Conservation (phyloP, 2,329 filamentous ascomycete genomes). For the Aspergillus awamori region DNA sequence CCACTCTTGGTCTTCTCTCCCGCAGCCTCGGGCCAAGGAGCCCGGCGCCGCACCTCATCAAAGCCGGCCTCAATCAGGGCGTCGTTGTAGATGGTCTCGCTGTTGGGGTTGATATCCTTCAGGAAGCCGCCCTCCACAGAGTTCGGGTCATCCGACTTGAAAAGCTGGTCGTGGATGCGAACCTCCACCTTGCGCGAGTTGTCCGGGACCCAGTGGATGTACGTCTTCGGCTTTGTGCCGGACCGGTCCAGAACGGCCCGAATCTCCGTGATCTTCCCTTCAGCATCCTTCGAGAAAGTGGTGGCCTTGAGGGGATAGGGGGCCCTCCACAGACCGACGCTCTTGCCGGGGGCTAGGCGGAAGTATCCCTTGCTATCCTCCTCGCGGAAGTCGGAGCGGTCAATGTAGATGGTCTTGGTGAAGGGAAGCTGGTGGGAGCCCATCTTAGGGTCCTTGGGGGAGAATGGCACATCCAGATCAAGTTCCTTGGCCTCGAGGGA, state of each 20-base stretch:
- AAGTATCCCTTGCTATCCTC: slow-evolving; percentile 69
- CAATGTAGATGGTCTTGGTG: slow-evolving; percentile 81
- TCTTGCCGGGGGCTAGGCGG: slow-evolving; percentile 73
- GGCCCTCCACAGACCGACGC: slow-evolving; percentile 72
- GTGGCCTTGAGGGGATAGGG: slow-evolving; percentile 70
- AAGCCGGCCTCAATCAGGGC: slow-evolving; percentile 84
- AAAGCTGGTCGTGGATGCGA: slow-evolving; percentile 78
- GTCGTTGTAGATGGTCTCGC: slow-evolving; percentile 74
- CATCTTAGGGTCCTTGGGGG: slow-evolving; percentile 70
- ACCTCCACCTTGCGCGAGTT: slow-evolving; percentile 68
- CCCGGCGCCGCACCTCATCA: slow-evolving; percentile 70
- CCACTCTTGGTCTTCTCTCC: slow-evolving; percentile 58
- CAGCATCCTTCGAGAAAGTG: slow-evolving; percentile 68
- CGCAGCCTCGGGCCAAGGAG: slow-evolving; percentile 80
- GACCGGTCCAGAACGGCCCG: slow-evolving; percentile 69
- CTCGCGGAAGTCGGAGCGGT: slow-evolving; percentile 74
- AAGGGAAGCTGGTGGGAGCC: slow-evolving; percentile 63
- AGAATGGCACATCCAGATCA: slow-evolving; percentile 72
- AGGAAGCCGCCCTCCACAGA: slow-evolving; percentile 78
- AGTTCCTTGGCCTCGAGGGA: slow-evolving; percentile 67
- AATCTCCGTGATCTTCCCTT: slow-evolving; percentile 68
- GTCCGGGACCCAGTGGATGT: slow-evolving; percentile 83
- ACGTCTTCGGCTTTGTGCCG: slow-evolving; percentile 71
- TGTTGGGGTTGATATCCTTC: slow-evolving; percentile 80
- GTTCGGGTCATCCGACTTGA: slow-evolving; percentile 83